These are phyloP conservation scores for Fusarium papillatum DNA, from an alignment of 2,329 filamentous ascomycete species.

Conservation along the genomic window DNA sequence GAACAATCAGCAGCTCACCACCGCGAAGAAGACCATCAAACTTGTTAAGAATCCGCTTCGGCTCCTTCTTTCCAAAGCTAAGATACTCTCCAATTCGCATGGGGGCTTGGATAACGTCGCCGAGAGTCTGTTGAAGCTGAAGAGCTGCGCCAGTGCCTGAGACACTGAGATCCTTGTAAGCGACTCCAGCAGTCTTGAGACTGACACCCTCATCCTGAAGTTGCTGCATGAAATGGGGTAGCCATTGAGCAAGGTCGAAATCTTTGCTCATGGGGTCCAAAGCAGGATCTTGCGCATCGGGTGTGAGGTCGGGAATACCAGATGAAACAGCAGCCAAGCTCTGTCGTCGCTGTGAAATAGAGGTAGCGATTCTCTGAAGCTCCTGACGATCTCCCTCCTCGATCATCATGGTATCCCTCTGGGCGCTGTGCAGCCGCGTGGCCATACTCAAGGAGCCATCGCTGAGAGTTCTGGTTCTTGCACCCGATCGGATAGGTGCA, in stretches of 20 bases:
- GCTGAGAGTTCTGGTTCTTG: not conserved
- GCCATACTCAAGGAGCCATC: not conserved
- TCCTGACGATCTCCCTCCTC: slow-evolving; percentile 5
- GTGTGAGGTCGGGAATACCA: not conserved
- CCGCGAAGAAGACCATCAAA: not conserved
- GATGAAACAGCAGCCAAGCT: slow-evolving; percentile 3
- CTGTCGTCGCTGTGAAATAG: not conserved
- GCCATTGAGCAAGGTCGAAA: not conserved
- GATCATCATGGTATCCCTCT: slow-evolving; percentile 3
- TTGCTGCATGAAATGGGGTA: not conserved
- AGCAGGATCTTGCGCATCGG: not conserved
- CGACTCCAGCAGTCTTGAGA: not conserved
- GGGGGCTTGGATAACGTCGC: not conserved
- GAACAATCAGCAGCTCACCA: not conserved
- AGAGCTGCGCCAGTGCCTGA: not conserved
- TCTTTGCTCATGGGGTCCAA: not conserved
- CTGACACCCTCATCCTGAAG: not conserved
- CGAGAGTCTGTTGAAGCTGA: not conserved
- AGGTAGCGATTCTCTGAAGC: slow-evolving; percentile 1
- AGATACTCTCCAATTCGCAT: not conserved
- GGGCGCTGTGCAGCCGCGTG: not conserved
- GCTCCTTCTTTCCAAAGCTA: not conserved
- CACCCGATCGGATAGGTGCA: not conserved
- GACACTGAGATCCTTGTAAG: slow-evolving; percentile 2
- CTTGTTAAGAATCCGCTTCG: not conserved